Evolutionary conservation across 2,329 filamentous ascomycete species (phyloP).

Genomic region (Arthroderma uncinatum): DNA sequence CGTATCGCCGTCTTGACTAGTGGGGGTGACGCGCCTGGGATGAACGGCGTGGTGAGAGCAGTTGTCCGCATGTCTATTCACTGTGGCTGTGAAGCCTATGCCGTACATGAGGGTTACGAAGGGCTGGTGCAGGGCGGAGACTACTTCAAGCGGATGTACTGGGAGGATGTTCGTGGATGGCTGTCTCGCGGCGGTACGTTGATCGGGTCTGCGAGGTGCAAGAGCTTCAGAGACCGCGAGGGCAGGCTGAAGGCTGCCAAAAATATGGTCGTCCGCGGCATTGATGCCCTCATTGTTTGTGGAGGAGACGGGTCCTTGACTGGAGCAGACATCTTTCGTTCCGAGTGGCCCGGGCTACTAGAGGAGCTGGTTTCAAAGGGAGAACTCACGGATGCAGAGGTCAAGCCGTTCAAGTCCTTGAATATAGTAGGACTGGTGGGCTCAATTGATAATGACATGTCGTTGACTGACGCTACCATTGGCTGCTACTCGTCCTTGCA

Average conservation of each 20-base stretch:
- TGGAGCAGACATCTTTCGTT: constrained; percentile 83
- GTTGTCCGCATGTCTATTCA: constrained; percentile 87
- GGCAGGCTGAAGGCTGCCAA: constrained; percentile 79
- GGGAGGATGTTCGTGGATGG: constrained; percentile 91
- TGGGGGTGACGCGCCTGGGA: constrained; percentile 85
- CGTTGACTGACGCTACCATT: constrained; percentile 92
- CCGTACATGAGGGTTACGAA: constrained; percentile 89
- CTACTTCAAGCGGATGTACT: constrained; percentile 76
- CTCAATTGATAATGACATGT: constrained; percentile 97
- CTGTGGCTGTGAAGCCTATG: constrained; percentile 67
- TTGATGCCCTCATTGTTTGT: constrained; percentile 92
- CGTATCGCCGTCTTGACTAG: constrained; percentile 86
- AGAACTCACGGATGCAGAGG: constrained; percentile 58
- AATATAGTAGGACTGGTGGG: constrained; percentile 96
- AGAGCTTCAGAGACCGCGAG: constrained; percentile 77
- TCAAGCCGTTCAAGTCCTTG: constrained; percentile 67
- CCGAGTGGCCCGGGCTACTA: constrained; percentile 81
- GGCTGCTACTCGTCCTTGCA: constrained; percentile 89
- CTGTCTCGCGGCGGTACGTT: constrained; percentile 88
- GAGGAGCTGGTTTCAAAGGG: constrained; percentile 68
- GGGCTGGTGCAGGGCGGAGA: constrained; percentile 81
- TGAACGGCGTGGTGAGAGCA: constrained; percentile 84
- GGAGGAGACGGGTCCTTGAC: constrained; percentile 94
- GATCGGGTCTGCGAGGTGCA: constrained; percentile 89
- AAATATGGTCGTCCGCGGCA: constrained; percentile 86